These are phyloP conservation scores for Elongisporangium anandrum DNA, from an alignment of 352 stramenopile species.

Conservation along the genomic window DNA sequence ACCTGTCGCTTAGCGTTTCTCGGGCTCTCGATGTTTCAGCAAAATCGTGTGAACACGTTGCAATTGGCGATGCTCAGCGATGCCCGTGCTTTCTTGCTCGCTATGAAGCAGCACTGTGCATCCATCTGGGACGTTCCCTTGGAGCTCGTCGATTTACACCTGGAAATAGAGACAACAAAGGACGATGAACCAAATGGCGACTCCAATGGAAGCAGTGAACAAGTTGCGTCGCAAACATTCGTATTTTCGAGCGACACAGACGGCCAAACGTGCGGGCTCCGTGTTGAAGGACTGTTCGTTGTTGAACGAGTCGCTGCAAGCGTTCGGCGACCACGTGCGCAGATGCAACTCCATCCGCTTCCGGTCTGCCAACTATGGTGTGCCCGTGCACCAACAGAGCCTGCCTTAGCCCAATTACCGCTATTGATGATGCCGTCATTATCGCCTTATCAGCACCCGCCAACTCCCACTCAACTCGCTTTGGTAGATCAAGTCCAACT, in stretches of 20 bases:
- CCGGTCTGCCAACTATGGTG: neutral
- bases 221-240: neutral
- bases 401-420: neutral
- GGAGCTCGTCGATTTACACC: constrained; percentile 6
- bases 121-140: neutral
- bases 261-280: neutral
- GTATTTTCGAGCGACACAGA: neutral
- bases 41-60: constrained; percentile 1
- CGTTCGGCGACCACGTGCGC: neutral
- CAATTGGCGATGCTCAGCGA: constrained; percentile 12
- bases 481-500: neutral
- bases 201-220: neutral
- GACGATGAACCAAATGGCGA: neutral
- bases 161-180: constrained; percentile 3
- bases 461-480: neutral
- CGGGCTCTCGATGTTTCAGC: neutral
- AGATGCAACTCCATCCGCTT: neutral
- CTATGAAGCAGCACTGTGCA: constrained; percentile 6
- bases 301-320: neutral
- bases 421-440: neutral
- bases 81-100: constrained; percentile 5
- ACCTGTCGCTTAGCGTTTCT: neutral
- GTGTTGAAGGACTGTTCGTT: neutral
- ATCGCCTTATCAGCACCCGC: neutral
- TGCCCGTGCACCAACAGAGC: neutral